phyloP scores from a whole-genome alignment of 129 eudicot species.

The Tagetes patula region DNA sequence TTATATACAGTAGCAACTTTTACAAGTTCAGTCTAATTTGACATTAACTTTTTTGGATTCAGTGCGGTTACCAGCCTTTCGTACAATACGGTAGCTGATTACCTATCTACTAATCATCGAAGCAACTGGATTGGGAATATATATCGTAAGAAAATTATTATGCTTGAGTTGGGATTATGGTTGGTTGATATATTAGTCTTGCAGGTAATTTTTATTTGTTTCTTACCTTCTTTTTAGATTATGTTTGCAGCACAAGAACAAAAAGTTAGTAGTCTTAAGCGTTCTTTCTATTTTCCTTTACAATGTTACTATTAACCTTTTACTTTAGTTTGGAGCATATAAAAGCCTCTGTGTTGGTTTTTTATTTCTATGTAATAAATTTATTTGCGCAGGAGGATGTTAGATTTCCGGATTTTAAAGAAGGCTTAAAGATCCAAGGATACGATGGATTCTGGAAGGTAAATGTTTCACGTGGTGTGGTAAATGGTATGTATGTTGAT shows the following conservation, averaged over 20 bases:
- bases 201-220: too few species aligned
- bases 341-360: not conserved
- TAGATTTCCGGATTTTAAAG: conserved; percentile 69
- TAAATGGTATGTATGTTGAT: too few species aligned
- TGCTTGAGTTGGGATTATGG: conserved; percentile 92
- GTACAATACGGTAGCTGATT: conserved; percentile 90
- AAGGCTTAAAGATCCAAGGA: conserved; percentile 65
- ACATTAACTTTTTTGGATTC: conserved; percentile 30
- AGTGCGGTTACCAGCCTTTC: conserved; percentile 80
- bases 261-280: conserved; percentile 62
- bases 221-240: too few species aligned
- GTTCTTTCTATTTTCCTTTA: too few species aligned
- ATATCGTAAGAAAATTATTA: conserved; percentile 53
- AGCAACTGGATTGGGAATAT: conserved; percentile 74
- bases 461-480: not conserved
- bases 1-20: too few species aligned
- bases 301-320: too few species aligned
- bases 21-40: too few species aligned
- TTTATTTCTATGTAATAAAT: not conserved
- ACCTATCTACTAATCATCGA: conserved; percentile 71
- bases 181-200: conserved; percentile 88
- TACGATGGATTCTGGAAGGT: conserved; percentile 98
- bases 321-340: conserved; percentile 46
- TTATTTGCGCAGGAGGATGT: conserved; percentile 75
- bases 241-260: too few species aligned